These are phyloP conservation scores for Sarocladiaceae sp. DNA, from an alignment of 2,329 filamentous ascomycete species.

Conservation along the genomic window DNA sequence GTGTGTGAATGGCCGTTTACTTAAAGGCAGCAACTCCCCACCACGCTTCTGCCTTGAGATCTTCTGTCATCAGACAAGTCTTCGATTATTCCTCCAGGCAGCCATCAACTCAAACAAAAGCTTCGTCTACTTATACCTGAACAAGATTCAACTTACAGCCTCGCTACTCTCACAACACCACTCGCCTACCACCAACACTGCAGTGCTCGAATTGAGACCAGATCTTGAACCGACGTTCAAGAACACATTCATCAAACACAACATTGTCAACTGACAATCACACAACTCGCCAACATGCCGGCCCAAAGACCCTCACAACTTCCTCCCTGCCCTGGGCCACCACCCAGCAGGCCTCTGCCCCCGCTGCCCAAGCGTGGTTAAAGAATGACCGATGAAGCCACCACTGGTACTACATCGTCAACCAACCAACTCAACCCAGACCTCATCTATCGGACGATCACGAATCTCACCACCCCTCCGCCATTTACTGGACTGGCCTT, in stretches of 20 bases:
- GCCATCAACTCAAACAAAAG: background rate
- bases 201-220: conserved; percentile 15
- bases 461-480: background rate
- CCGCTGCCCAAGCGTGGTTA: conserved; percentile 60
- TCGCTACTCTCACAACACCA: background rate
- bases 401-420: background rate
- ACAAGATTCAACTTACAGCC: too few species aligned
- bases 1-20: conserved; percentile 6
- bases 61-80: background rate
- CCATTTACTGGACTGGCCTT: background rate
- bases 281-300: conserved; percentile 38
- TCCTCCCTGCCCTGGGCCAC: conserved; percentile 63
- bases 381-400: conserved; percentile 6
- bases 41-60: conserved; percentile 1
- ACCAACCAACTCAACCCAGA: background rate
- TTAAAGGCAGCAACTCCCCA: conserved; percentile 8
- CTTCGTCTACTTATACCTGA: background rate
- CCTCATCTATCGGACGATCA: background rate
- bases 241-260: background rate
- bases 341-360: conserved; percentile 60
- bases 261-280: conserved; percentile 15
- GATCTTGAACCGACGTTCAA: conserved; percentile 14
- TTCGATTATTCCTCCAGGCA: background rate
- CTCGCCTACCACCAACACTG: conserved; percentile 14
- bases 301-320: conserved; percentile 61